Evolutionary conservation across 2,329 filamentous ascomycete genomes (phyloP), one percentile per base, ranked within the genome.

Genomic region (Diaporthe vaccinii): DNA sequence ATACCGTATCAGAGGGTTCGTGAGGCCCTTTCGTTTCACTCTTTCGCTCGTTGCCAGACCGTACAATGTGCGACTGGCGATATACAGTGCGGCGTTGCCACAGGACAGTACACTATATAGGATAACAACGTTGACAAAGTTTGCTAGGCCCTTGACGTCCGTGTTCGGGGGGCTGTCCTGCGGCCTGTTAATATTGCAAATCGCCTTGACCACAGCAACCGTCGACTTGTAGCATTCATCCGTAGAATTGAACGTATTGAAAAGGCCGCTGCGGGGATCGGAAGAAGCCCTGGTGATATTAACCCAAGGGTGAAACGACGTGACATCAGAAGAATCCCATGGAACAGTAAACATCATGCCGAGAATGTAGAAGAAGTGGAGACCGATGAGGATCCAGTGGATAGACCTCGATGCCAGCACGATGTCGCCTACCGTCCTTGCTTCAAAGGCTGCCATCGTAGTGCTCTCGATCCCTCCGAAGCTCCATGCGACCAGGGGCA

Each of bases 381-480:
- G 51, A 6, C 57, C 12, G 25, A 78, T 53, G 17, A 59, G 44
- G 44, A 73, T 69, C 70, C 76, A 74, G 53, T 78, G 76, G 3
- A 77, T 49, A 15, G 72, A 75, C 12, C 62, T 76, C 20, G 77
- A 77, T n/a, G 77, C 70, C 36, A 74, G 69, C 3, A 67, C 72
- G 25, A 78, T 78, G 22, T 71, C 72, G 4, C 49, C 58, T 25
- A 74, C 67, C 3, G 73, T 72, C 46, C 71, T 61, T 12, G 78
- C 74, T 53, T 78, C 78, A 51, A 76, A 78, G 0, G 78, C 78
- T 10, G 78, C 78, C 75, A 78, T 75, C 9, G 75, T 72, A 20
- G 74, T 76, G 28, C 77, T 65, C 46, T 78, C 78, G 51, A 78
- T 75, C 1, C 78, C 78, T 10, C 76, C 70, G 57, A 76, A 78